These are phyloP conservation scores for Quercus dentata DNA, from an alignment of 306 rosid genomes.

Conservation along the genomic window DNA sequence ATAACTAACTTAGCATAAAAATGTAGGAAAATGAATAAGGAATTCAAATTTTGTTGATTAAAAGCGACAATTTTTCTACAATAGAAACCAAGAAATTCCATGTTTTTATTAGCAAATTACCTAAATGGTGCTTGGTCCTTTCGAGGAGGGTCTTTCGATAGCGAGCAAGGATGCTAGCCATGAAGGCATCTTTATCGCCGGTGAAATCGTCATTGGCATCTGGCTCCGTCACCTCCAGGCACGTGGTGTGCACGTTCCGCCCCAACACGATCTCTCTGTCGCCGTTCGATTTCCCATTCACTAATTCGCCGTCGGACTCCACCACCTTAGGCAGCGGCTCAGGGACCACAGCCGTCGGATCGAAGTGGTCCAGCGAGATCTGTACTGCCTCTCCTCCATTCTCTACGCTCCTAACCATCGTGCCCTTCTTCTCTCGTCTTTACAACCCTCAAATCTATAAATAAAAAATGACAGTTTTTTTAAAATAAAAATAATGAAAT, in stretches of 20 bases:
- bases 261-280: conserved; percentile 64
- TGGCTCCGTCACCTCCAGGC: conserved; percentile 71
- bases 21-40: not conserved
- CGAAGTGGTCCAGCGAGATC: conserved; percentile 23
- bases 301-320: not conserved
- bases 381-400: not conserved
- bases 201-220: conserved; percentile 70
- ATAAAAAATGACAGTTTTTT: not conserved
- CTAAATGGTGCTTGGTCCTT: conserved; percentile 71
- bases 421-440: not conserved
- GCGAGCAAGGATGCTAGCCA: conserved; percentile 79
- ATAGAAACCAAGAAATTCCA: conserved; percentile 1
- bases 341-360: conserved; percentile 25
- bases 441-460: not conserved
- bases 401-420: conserved; percentile 20
- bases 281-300: conserved; percentile 16
- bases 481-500: not conserved
- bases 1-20: not conserved
- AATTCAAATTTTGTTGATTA: no score
- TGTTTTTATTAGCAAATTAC: conserved; percentile 24
- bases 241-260: conserved; percentile 56
- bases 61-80: no score
- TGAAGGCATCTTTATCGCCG: conserved; percentile 75
- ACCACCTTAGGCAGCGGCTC: conserved; percentile 41
- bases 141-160: conserved; percentile 59